Base-by-base conservation (phyloP, 441 rosid genomes). In the Hura crepitans region DNA sequence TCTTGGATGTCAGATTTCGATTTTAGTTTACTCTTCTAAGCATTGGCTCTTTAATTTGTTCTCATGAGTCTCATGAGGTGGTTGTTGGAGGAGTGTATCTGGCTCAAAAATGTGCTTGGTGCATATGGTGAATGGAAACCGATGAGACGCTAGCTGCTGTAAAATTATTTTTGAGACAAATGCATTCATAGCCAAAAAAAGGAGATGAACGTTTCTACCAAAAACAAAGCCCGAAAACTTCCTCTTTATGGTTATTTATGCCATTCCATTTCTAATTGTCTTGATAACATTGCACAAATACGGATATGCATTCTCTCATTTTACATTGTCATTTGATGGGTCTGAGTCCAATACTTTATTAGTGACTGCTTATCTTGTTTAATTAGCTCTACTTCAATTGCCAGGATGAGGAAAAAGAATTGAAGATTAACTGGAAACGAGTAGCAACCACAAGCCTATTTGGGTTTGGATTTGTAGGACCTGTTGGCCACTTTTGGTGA, bases 381-480 rank as follows among this genome's bases (percentile, higher is more conserved):
- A 33, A 64, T 57, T 23, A 14, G 25, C 23, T 39, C 10, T 14
- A 6, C 22, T 30, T 42, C 56, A 53, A 68, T 55, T 54, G 46
- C 22, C 80, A 84, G 85, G 82, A 73, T 33, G 74, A 78, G 60
- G 72, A 81, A 50, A 78, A 70, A 50, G 69, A 65, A 35, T 13
- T 65, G 25, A 79, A 71, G 72, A 77, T 86, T 35, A 77, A 81
- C 56, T 82, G 85, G 90, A 84, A 57, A 77, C 74, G 90, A 69
- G 87, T 82, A 39, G 83, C 81, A 35, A 72, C 80, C 27, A 84
- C 90, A 43, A 84, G 87, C 78, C 66, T 82, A 47, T 86, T 84
- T 56, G 90, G 86, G n/a, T 73, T 86, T 63, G 86, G 81, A 69
- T 84, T 86, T 62, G 85, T 74, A 60, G 88, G 91, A 75, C 91